A percentile compares a stretch with the other conserved stretches of the same genome.
These are phyloP conservation scores for Globisporangium acanthophoron DNA, from an alignment of 352 stramenopile genomes.

Conservation along the genomic window DNA sequence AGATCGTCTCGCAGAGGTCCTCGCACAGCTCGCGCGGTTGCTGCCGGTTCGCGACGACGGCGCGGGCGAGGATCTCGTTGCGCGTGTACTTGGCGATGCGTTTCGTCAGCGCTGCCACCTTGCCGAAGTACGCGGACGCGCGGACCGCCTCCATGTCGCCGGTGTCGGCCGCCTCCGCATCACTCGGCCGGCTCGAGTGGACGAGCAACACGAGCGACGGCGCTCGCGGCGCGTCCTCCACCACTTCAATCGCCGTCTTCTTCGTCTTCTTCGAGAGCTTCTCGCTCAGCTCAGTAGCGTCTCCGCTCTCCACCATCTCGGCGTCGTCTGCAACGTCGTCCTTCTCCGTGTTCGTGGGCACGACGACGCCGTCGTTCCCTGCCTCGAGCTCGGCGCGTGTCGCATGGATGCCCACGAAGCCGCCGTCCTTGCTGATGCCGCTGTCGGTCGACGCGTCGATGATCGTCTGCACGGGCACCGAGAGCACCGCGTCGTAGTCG, in stretches of 20 bases:
- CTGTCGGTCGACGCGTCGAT: slow-evolving; percentile 86
- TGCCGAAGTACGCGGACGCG: slow-evolving; percentile 38
- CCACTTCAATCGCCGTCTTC: neutral
- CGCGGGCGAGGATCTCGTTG: slow-evolving; percentile 58
- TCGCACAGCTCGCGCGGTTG: slow-evolving; percentile 71
- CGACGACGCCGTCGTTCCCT: slow-evolving; percentile 37
- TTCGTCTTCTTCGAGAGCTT: slow-evolving; percentile 9
- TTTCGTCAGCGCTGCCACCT: slow-evolving; percentile 54
- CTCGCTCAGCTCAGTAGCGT: neutral
- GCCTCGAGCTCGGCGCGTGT: slow-evolving; percentile 62
- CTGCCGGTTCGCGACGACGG: slow-evolving; percentile 60
- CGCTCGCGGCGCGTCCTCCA: slow-evolving; percentile 5
- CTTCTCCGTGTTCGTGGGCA: slow-evolving; percentile 26
- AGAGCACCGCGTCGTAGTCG: slow-evolving; percentile 87
- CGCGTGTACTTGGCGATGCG: slow-evolving; percentile 72
- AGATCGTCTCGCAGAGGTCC: slow-evolving; percentile 92
- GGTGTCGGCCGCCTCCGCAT: slow-evolving; percentile 2
- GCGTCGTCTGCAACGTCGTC: slow-evolving; percentile 7
- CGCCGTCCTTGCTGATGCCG: slow-evolving; percentile 76
- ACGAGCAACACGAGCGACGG: slow-evolving; percentile 9
- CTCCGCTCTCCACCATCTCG: slow-evolving; percentile 1
- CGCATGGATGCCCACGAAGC: slow-evolving; percentile 64
- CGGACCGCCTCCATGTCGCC: neutral
- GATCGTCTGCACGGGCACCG: slow-evolving; percentile 76
- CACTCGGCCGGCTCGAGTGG: slow-evolving; percentile 2